These are phyloP conservation scores for Tolypocladium paradoxum DNA, from an alignment of 2,329 filamentous ascomycete genomes.

Conservation along the genomic window DNA sequence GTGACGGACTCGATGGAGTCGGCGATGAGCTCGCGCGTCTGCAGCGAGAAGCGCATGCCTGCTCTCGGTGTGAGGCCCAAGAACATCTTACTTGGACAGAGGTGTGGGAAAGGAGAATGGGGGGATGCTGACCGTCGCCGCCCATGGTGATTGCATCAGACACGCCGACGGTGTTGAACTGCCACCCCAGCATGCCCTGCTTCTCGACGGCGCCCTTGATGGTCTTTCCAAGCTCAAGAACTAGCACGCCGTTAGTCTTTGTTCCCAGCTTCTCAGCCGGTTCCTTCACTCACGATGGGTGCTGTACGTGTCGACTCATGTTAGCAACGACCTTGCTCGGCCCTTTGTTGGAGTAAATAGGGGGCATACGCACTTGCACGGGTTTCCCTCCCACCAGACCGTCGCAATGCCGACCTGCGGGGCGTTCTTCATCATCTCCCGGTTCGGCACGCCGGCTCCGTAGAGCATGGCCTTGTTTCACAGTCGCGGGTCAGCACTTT, in stretches of 20 bases:
- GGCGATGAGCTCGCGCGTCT: slow-evolving; percentile 84
- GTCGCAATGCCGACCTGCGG: slow-evolving; percentile 86
- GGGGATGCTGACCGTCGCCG: slow-evolving; percentile 54
- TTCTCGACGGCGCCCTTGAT: slow-evolving; percentile 74
- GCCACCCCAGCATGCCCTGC: slow-evolving; percentile 85
- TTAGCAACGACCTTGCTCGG: neutral
- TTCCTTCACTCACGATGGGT: slow-evolving; percentile 28
- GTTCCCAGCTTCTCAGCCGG: neutral
- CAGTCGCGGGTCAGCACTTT: slow-evolving; percentile 1
- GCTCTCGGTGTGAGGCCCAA: neutral
- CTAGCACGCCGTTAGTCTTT: slow-evolving; percentile 23
- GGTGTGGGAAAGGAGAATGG: neutral
- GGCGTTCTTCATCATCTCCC: slow-evolving; percentile 76
- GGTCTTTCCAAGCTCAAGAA: slow-evolving; percentile 77
- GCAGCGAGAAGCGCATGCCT: slow-evolving; percentile 92
- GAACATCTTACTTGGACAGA: too few species aligned
- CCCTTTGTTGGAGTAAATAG: neutral
- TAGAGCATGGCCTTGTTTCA: slow-evolving; percentile 74
- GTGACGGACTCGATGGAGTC: slow-evolving; percentile 92
- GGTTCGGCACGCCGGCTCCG: slow-evolving; percentile 76
- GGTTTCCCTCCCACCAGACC: slow-evolving; percentile 97
- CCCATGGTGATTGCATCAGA: slow-evolving; percentile 95
- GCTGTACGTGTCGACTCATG: slow-evolving; percentile 10
- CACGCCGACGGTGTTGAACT: slow-evolving; percentile 83
- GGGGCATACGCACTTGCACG: slow-evolving; percentile 66